Percentiles rank a stretch among this genome's conserved stretches.
These are phyloP conservation scores for Hyphopichia buzzinii DNA, from an alignment of 1,139 yeast genomes.

Conservation along the genomic window DNA sequence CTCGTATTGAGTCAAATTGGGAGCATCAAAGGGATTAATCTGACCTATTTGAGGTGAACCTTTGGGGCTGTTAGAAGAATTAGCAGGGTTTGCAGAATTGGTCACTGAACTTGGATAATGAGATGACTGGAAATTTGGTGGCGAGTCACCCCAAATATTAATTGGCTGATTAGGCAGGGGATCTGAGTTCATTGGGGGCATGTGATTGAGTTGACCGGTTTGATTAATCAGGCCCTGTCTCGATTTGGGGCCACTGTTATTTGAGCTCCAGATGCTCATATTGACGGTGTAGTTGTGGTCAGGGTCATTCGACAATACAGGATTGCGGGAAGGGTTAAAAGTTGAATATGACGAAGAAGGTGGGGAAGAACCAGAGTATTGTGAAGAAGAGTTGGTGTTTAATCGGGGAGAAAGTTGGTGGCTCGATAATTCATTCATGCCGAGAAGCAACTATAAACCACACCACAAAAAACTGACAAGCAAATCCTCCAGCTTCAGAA, in stretches of 20 bases:
- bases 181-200: not conserved
- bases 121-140: not conserved
- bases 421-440: not conserved
- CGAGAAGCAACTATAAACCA: not conserved
- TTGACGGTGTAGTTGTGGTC: not conserved
- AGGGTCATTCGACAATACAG: not conserved
- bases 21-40: slow-evolving; percentile 6
- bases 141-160: not conserved
- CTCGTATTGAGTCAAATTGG: slow-evolving; percentile 10
- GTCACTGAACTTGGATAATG: not conserved
- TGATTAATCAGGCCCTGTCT: not conserved
- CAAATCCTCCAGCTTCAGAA: no score
- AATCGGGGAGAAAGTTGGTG: not conserved
- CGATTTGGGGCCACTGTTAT: not conserved
- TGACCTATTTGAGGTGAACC: slow-evolving; percentile 8
- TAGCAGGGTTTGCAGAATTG: not conserved
- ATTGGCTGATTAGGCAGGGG: not conserved
- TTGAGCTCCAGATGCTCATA: not conserved
- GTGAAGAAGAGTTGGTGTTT: no score
- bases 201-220: not conserved
- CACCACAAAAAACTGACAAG: not conserved
- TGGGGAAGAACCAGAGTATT: no score
- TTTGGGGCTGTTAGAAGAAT: slow-evolving; percentile 7
- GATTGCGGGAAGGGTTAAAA: no score
- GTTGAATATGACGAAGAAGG: no score